Evolutionary conservation across 352 stramenopile species (phyloP).

Genomic region (Phytophthora kernoviae): DNA sequence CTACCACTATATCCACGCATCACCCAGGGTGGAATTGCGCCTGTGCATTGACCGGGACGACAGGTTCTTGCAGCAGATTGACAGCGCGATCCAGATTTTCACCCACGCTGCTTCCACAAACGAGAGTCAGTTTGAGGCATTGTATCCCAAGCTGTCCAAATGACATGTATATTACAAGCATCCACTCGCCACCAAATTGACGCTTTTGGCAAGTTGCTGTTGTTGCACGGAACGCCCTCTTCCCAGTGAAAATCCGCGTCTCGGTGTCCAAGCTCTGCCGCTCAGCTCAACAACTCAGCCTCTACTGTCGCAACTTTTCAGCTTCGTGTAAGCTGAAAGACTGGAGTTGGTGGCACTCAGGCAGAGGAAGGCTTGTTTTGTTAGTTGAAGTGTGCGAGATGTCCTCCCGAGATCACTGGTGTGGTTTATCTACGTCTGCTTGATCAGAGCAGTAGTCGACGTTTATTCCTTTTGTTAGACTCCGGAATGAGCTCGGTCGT

Average conservation of each 20-base stretch:
- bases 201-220: conserved; percentile 51
- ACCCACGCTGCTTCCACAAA: conserved; percentile 35
- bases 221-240: conserved; percentile 32
- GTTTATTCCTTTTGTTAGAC: too few species aligned
- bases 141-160: conserved; percentile 36
- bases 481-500: too few species aligned
- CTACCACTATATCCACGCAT: conserved; percentile 59
- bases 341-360: neutral
- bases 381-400: too few species aligned
- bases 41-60: conserved; percentile 18
- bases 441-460: too few species aligned
- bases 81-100: conserved; percentile 37
- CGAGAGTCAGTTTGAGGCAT: too few species aligned
- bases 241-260: conserved; percentile 56
- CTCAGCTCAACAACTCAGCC: conserved; percentile 31
- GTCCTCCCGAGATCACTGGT: too few species aligned
- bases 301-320: too few species aligned
- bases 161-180: conserved; percentile 46
- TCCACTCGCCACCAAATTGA: conserved; percentile 55
- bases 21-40: conserved; percentile 49
- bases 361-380: conserved; percentile 2
- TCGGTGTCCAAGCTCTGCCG: conserved; percentile 33
- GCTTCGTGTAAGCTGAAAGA: neutral
- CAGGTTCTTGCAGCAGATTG: conserved; percentile 38
- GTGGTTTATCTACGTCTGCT: too few species aligned